These are phyloP conservation scores for Tetragonia tetragonoides DNA, from an alignment of 148 eudicot species.

Conservation along the genomic window DNA sequence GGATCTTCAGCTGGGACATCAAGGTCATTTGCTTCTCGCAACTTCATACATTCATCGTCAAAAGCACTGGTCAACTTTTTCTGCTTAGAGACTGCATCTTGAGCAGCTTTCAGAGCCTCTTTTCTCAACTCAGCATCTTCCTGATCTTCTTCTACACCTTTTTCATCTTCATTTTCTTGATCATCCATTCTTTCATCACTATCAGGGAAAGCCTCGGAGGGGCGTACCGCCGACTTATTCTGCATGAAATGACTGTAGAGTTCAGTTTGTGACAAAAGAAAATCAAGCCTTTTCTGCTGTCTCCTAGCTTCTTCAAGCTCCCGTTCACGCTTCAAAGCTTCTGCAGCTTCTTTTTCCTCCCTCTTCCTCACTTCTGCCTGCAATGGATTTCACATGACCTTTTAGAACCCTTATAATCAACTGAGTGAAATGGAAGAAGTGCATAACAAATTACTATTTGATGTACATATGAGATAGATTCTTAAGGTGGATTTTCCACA, in stretches of 20 bases:
- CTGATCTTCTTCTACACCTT: constrained; percentile 66
- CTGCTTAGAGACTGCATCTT: constrained; percentile 97
- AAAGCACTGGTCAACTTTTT: constrained; percentile 79
- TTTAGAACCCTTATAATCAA: constrained; percentile 1
- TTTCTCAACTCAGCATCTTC: constrained; percentile 80
- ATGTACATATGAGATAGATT: no score
- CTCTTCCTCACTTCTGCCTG: constrained; percentile 89
- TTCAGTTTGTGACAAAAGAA: constrained; percentile 93
- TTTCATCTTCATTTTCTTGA: constrained; percentile 47
- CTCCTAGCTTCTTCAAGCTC: constrained; percentile 94
- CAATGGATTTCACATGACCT: constrained; percentile 18
- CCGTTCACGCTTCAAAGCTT: constrained; percentile 93
- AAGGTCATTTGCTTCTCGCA: constrained; percentile 55
- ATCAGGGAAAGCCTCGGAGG: constrained; percentile 48
- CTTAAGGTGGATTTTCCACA: not conserved
- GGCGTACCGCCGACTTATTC: constrained; percentile 62
- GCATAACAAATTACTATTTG: no score
- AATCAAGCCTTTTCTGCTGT: constrained; percentile 95
- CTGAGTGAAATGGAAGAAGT: not conserved
- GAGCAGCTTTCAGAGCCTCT: constrained; percentile 95
- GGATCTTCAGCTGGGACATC: constrained; percentile 57
- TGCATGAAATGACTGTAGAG: constrained; percentile 98
- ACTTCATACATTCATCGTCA: constrained; percentile 77
- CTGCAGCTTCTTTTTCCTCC: constrained; percentile 96
- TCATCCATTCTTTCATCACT: constrained; percentile 46